Percentiles rank a stretch among this genome's conserved stretches.
These are phyloP conservation scores for Boletus insuetus DNA, from an alignment of 768 basidiomycete species.

Conservation along the genomic window DNA sequence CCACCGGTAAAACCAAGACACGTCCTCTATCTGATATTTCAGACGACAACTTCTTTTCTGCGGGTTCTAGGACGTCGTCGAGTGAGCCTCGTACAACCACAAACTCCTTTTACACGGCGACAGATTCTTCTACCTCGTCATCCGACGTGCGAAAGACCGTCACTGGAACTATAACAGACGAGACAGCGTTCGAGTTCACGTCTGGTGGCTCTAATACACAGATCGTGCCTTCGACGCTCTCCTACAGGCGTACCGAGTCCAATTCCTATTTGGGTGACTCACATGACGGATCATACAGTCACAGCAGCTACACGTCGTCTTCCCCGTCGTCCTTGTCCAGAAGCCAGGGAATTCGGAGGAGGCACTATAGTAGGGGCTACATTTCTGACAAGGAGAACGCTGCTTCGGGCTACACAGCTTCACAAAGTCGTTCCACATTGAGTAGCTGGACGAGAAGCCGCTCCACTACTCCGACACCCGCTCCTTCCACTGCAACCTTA, in stretches of 20 bases:
- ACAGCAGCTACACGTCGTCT: conserved; percentile 34
- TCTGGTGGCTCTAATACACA: conserved; percentile 43
- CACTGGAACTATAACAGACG: conserved; percentile 37
- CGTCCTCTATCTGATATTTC: conserved; percentile 33
- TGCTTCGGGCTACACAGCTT: conserved; percentile 31
- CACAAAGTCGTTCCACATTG: conserved; percentile 33
- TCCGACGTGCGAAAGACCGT: conserved; percentile 28
- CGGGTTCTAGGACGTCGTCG: conserved; percentile 35
- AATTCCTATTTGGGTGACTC: conserved; percentile 59
- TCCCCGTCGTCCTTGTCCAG: conserved; percentile 59
- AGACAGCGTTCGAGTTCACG: conserved; percentile 36
- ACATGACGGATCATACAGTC: conserved; percentile 39
- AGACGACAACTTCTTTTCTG: conserved; percentile 49
- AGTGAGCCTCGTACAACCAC: conserved; percentile 27
- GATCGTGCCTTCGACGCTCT: conserved; percentile 48
- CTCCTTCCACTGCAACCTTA: conserved; percentile 28
- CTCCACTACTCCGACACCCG: conserved; percentile 31
- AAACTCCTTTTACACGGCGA: conserved; percentile 36
- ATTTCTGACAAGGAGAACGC: conserved; percentile 60
- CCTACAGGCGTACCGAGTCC: conserved; percentile 50
- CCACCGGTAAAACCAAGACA: conserved; percentile 34
- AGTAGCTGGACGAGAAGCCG: conserved; percentile 34
- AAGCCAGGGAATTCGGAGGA: conserved; percentile 51
- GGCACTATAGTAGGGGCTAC: conserved; percentile 39
- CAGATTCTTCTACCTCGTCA: conserved; percentile 31